phyloP scores from a whole-genome alignment of 2,329 filamentous ascomycete genomes.

The Botrytis cinerea region DNA sequence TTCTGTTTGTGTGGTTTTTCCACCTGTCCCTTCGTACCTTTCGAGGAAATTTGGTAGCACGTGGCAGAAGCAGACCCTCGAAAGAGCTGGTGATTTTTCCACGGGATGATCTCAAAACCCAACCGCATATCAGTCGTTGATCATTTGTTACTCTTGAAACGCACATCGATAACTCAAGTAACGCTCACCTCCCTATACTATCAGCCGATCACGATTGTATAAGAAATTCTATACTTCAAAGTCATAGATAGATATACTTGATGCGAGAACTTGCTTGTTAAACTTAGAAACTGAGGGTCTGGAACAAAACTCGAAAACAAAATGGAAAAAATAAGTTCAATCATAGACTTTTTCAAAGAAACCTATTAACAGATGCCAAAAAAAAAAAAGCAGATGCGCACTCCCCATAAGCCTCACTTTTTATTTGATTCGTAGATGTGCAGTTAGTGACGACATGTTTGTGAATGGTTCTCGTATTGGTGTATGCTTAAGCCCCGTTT shows the following conservation, averaged over 20 bases:
- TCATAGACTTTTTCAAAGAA: neutral
- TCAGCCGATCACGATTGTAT: neutral
- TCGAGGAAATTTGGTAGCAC: neutral
- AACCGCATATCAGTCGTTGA: neutral
- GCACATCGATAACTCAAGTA: neutral
- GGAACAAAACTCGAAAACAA: neutral
- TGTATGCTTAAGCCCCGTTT: neutral
- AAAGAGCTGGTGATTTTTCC: too few relatives aligned
- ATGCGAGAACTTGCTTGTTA: neutral
- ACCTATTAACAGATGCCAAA: neutral
- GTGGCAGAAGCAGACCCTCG: neutral
- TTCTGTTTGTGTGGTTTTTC: neutral
- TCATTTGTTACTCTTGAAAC: rapidly evolving
- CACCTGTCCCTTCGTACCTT: too few relatives aligned
- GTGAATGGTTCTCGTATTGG: neutral
- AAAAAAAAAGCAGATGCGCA: neutral
- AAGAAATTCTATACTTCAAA: neutral
- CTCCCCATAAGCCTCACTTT: neutral
- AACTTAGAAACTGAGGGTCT: neutral
- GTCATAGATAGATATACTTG: neutral
- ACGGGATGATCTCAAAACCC: neutral
- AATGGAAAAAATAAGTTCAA: neutral
- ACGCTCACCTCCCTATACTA: neutral
- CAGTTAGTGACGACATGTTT: neutral
- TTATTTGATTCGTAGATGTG: neutral